Conservation (phyloP, 208 protist species). For the Crithidia thermophila region DNA sequence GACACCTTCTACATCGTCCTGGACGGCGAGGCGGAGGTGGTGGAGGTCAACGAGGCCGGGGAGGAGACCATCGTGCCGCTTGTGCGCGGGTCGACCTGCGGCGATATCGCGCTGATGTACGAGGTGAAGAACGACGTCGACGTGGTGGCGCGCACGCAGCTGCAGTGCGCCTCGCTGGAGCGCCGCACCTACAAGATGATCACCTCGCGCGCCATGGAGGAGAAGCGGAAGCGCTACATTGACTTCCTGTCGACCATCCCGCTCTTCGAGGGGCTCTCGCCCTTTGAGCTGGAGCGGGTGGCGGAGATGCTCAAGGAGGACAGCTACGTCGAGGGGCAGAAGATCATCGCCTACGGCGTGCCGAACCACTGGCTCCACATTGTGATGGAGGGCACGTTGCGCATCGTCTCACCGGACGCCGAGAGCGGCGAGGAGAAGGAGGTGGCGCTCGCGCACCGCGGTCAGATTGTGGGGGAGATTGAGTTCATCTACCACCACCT, state of each 20-base stretch:
- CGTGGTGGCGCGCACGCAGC: conserved; percentile 33
- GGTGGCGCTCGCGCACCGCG: conserved; percentile 42
- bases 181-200: conserved; percentile 77
- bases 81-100: conserved; percentile 44
- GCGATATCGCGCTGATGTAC: conserved; percentile 70
- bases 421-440: conserved; percentile 33
- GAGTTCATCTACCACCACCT: conserved; percentile 80
- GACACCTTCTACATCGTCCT: conserved; percentile 75
- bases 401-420: conserved; percentile 44
- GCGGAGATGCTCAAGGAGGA: conserved; percentile 66
- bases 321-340: conserved; percentile 50
- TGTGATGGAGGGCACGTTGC: conserved; percentile 63
- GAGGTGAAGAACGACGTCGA: conserved; percentile 33
- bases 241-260: conserved; percentile 53
- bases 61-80: conserved; percentile 28
- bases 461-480: conserved; percentile 63
- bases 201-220: conserved; percentile 53
- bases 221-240: conserved; percentile 55
- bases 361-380: conserved; percentile 72
- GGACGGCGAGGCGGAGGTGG: conserved; percentile 50
- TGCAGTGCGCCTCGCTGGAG: conserved; percentile 65
- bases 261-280: conserved; percentile 36
- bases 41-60: conserved; percentile 21
- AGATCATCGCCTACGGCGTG: conserved; percentile 56
- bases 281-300: conserved; percentile 43